Conservation (phyloP, 805 yeast genomes). For the Barnettozyma siamensis region DNA sequence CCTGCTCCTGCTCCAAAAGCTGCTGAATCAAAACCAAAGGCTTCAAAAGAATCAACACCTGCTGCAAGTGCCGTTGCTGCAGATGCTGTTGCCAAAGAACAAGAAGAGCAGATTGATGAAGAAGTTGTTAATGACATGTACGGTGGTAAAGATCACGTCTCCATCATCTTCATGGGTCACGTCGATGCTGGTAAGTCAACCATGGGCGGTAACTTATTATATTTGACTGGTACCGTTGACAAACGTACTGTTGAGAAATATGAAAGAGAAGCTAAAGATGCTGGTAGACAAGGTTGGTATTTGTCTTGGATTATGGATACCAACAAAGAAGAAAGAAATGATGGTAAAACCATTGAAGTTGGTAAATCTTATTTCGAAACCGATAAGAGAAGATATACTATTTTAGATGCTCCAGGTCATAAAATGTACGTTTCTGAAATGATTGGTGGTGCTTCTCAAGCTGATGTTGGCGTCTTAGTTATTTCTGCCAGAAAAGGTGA, state of each 20-base stretch:
- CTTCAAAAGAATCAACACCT: conserved; percentile 17
- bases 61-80: conserved; percentile 22
- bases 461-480: conserved; percentile 96
- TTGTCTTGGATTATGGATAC: conserved; percentile 99
- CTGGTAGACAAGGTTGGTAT: conserved; percentile 99
- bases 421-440: conserved; percentile 97
- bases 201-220: conserved; percentile 97
- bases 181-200: conserved; percentile 99
- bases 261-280: conserved; percentile 97
- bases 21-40: conserved; percentile 8
- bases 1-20: conserved; percentile 15
- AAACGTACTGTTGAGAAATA: conserved; percentile 98
- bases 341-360: conserved; percentile 98
- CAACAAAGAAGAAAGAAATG: conserved; percentile 96
- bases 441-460: conserved; percentile 99
- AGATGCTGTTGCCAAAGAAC: conserved; percentile 56
- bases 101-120: conserved; percentile 78
- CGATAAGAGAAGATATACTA: conserved; percentile 95
- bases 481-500: conserved; percentile 99
- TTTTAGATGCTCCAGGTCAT: conserved; percentile 99
- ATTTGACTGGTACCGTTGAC: conserved; percentile 93
- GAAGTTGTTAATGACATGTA: conserved; percentile 88
- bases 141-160: conserved; percentile 96
- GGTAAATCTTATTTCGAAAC: conserved; percentile 98
- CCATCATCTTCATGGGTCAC: conserved; percentile 98